Evolutionary conservation across 306 rosid genomes (phyloP).

Genomic region (Canavalia ensiformis): DNA sequence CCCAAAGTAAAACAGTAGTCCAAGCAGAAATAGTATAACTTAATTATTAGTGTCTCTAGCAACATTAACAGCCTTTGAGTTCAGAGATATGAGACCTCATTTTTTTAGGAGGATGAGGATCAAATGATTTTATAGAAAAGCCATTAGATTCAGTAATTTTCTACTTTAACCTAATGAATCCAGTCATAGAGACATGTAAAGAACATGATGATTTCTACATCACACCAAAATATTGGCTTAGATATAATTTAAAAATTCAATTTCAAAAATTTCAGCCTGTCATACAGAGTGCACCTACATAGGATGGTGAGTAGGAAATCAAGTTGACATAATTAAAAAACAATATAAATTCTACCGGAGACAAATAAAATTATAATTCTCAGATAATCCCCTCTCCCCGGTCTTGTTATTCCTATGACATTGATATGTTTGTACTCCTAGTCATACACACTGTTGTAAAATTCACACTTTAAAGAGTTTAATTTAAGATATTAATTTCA

Average conservation of each 20-base stretch:
- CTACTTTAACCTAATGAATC: not conserved
- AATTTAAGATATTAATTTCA: not conserved
- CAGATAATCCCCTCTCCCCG: not conserved
- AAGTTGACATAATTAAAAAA: not conserved
- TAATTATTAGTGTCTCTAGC: not conserved
- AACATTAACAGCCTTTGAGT: not conserved
- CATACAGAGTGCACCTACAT: not conserved
- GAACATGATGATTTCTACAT: not conserved
- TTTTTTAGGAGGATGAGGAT: not conserved
- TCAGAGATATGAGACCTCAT: constrained; percentile 1
- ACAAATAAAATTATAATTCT: not conserved
- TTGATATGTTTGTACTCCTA: constrained; percentile 18
- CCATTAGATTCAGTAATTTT: not conserved
- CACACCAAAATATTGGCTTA: not conserved
- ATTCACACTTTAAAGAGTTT: not conserved
- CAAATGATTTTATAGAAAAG: not conserved
- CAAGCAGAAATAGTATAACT: not conserved
- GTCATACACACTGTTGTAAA: not conserved
- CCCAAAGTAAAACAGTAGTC: not conserved
- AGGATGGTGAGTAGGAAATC: not conserved
- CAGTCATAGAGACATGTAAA: not conserved
- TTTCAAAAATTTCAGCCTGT: not conserved
- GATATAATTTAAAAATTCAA: not conserved
- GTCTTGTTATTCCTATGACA: not conserved
- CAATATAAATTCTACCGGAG: not conserved